Evolutionary conservation across 768 basidiomycete genomes (phyloP), one percentile per base, ranked within the genome.

Genomic region (Phaffia tasmanica): DNA sequence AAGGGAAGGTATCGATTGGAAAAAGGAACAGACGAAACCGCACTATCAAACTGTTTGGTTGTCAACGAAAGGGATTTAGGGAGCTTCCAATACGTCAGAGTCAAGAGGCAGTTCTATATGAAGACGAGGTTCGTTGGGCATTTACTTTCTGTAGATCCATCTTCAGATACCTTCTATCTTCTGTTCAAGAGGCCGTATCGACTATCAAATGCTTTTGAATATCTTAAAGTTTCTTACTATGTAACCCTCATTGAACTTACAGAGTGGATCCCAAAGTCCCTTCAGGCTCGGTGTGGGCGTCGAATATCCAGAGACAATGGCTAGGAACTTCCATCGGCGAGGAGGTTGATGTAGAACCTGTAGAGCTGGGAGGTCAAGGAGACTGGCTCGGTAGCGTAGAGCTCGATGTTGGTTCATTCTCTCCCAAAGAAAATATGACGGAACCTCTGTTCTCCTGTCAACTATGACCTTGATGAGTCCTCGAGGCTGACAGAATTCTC

Each of bases 271-370:
- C 70, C 1, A 57, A 82, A 68, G 74, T 99, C 4, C 77, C 77
- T 5, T 83, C 84, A 0, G 86, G 88, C 3, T 77, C 79, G 1
- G 81, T 98, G 32, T 91, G 86, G n/a, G 84, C 85, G 7, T 86
- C 87, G 32, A 81, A 83, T 27, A 77, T 84, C 67, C 88, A 91
- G 67, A 83, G 95, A 14, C 85, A 88, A 78, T 99, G 91, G 91
- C 86, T 92, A 53, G 86, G 85, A 6, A 80, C 97, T 8, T 90
- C 90, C 19, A 76, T 86, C 2, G 90, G 90, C 0, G 92, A 95
- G 73, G 73, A 79, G 18, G 86, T 88, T 62, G 81, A 85, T 19
- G 80, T 94, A 49, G 84, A 87, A 64, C 76, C 82, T 1, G 80
- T 89, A 25, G 74, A 78, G 29, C 82, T 74, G n/a, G 73, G 76